Evolutionary conservation across 2,329 filamentous ascomycete genomes (phyloP).

Genomic region (Didymella keratinophila): DNA sequence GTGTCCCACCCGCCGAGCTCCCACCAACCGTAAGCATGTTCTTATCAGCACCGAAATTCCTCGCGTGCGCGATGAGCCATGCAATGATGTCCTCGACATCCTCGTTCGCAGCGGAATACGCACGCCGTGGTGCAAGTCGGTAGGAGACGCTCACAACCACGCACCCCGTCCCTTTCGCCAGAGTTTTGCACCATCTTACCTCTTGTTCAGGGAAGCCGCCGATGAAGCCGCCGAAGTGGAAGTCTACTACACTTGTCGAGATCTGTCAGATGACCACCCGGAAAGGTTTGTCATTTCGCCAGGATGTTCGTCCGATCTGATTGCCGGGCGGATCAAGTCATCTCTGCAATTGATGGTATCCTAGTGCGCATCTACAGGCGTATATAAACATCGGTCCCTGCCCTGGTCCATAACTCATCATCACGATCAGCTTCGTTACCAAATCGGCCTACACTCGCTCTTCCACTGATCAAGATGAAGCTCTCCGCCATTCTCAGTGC

Average conservation of each 20-base stretch:
- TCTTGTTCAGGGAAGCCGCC: no score
- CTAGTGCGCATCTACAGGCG: background rate
- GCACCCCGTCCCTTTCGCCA: no score
- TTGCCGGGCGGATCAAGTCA: background rate
- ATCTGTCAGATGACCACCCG: background rate
- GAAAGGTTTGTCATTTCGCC: conserved; percentile 1
- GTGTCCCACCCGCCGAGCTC: no score
- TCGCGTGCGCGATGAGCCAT: no score
- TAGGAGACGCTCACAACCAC: no score
- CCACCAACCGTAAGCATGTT: no score
- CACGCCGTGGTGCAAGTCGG: no score
- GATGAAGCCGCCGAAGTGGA: no score
- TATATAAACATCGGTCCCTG: conserved; percentile 2
- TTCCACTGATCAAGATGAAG: conserved; percentile 5
- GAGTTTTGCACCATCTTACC: no score
- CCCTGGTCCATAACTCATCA: background rate
- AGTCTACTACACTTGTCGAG: background rate
- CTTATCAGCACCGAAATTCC: no score
- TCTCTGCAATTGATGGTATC: conserved; percentile 1
- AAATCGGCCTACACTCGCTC: background rate
- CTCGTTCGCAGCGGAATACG: no score
- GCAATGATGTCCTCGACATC: no score
- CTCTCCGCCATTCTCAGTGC: conserved; percentile 4
- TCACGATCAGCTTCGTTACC: conserved; percentile 4
- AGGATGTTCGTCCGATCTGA: conserved; percentile 1